Evolutionary conservation across 805 yeast genomes (phyloP).

Genomic region (Saccharomycopsis sp.): DNA sequence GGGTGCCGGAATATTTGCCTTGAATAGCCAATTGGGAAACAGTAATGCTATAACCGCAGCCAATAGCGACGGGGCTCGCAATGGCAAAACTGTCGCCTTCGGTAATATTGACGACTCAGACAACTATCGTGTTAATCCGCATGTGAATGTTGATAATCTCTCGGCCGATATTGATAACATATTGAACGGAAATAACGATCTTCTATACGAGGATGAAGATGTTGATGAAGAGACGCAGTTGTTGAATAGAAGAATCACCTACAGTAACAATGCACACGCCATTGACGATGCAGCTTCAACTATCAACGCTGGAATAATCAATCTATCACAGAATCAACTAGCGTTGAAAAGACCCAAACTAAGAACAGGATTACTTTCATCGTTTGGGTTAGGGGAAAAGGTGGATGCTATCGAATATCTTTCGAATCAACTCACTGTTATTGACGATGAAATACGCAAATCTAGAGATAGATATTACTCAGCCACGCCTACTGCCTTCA

Average conservation of each 20-base stretch:
- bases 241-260: conserved; percentile 11
- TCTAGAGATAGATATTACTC: conserved; percentile 67
- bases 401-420: conserved; percentile 81
- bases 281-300: conserved; percentile 16
- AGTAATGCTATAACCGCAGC: neutral
- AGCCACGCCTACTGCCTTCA: conserved; percentile 86
- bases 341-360: conserved; percentile 50
- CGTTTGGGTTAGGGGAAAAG: conserved; percentile 44
- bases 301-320: conserved; percentile 12
- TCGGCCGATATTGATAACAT: conserved; percentile 6
- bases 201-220: conserved; percentile 1
- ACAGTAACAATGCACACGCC: conserved; percentile 10
- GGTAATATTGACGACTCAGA: neutral
- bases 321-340: conserved; percentile 10
- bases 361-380: conserved; percentile 52
- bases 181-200: conserved; percentile 1
- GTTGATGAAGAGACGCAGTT: conserved; percentile 13
- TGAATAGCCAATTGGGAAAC: neutral
- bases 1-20: conserved; percentile 16
- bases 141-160: neutral
- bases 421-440: conserved; percentile 55
- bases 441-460: conserved; percentile 62
- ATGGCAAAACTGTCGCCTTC: neutral
- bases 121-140: neutral
- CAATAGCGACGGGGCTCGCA: neutral